phyloP scores from a whole-genome alignment of 2,329 filamentous ascomycete species.

The Colletotrichum sp. region DNA sequence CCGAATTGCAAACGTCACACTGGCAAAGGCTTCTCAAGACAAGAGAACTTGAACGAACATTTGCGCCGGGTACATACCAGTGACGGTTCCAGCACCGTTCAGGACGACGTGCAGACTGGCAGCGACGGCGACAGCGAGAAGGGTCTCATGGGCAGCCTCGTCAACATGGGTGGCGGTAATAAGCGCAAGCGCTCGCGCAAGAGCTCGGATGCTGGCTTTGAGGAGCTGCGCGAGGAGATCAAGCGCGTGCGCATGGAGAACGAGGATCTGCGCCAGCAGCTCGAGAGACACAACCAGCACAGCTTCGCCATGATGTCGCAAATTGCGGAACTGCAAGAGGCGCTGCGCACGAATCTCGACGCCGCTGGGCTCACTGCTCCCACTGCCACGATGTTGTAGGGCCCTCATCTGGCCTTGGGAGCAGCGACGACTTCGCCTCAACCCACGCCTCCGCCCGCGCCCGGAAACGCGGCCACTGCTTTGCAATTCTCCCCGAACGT shows the following conservation, averaged over 20 bases:
- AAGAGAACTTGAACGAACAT: constrained; percentile 95
- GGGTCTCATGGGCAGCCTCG: constrained; percentile 23
- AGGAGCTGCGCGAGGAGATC: constrained; percentile 66
- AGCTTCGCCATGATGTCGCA: constrained; percentile 54
- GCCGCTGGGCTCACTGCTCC: constrained; percentile 37
- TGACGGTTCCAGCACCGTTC: constrained; percentile 40
- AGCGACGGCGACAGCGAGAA: constrained; percentile 55
- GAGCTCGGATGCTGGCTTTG: constrained; percentile 47
- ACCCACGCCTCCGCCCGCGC: neutral
- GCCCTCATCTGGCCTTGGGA: constrained; percentile 22
- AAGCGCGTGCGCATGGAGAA: constrained; percentile 72
- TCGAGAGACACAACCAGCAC: constrained; percentile 54
- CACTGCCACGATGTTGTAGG: constrained; percentile 46
- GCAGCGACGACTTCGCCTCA: constrained; percentile 12
- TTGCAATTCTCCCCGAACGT: neutral
- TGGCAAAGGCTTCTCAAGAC: constrained; percentile 88
- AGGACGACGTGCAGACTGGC: constrained; percentile 38
- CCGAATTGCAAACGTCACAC: constrained; percentile 86
- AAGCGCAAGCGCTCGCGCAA: constrained; percentile 52
- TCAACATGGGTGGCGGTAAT: constrained; percentile 33
- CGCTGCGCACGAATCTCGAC: constrained; percentile 34
- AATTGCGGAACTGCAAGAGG: constrained; percentile 50
- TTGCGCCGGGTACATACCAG: constrained; percentile 84
- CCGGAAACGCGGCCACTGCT: neutral
- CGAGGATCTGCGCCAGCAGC: constrained; percentile 58